These are phyloP conservation scores for Anthracocystis walkeri DNA, from an alignment of 1,284 basidiomycete genomes.

Conservation along the genomic window DNA sequence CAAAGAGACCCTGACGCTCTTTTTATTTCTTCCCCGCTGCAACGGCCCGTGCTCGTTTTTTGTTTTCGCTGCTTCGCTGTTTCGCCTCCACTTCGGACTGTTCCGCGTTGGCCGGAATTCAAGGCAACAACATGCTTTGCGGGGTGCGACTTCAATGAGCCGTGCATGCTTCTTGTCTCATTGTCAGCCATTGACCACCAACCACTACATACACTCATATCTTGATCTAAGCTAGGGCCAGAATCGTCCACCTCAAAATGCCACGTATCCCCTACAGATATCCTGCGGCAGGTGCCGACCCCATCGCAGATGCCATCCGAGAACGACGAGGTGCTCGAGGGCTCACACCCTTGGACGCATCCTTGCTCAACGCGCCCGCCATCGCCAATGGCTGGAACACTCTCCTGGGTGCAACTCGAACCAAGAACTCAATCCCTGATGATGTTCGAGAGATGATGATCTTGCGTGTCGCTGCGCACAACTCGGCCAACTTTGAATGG, in stretches of 20 bases:
- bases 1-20: not conserved
- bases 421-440: slow-evolving; percentile 69
- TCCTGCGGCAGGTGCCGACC: slow-evolving; percentile 67
- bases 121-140: slow-evolving; percentile 1
- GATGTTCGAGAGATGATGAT: slow-evolving; percentile 72
- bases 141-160: not conserved
- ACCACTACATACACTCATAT: not conserved
- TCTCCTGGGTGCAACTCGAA: slow-evolving; percentile 70
- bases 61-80: not conserved
- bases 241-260: slow-evolving; percentile 28
- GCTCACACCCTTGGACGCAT: slow-evolving; percentile 71
- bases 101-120: slow-evolving; percentile 4
- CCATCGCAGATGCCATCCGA: slow-evolving; percentile 70
- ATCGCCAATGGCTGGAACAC: slow-evolving; percentile 71
- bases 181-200: not conserved
- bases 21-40: not conserved
- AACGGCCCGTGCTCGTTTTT: slow-evolving; percentile 5
- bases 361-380: slow-evolving; percentile 69
- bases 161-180: too few species aligned
- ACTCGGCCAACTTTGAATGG: slow-evolving; percentile 71
- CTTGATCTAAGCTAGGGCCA: not conserved
- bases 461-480: slow-evolving; percentile 71
- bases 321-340: slow-evolving; percentile 70
- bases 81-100: slow-evolving; percentile 31
- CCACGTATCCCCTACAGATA: slow-evolving; percentile 68